phyloP scores from a whole-genome alignment of 805 yeast species.

The Saturnispora ahearnii region DNA sequence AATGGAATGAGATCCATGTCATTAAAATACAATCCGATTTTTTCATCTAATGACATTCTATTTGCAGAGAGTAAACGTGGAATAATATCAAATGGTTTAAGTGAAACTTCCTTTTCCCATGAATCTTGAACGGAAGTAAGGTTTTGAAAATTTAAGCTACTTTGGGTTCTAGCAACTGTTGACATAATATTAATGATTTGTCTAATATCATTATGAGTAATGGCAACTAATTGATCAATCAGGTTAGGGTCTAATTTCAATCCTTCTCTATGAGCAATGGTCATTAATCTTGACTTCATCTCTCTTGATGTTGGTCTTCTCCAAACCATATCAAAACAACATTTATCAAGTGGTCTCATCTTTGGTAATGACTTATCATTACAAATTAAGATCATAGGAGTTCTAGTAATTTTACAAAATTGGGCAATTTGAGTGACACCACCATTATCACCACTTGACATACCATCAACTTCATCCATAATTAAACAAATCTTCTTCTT shows the following conservation, averaged over 20 bases:
- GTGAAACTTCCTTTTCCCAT: conserved; percentile 85
- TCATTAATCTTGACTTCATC: conserved; percentile 75
- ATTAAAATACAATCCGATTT: conserved; percentile 82
- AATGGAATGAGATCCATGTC: conserved; percentile 92
- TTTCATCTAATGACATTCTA: conserved; percentile 60
- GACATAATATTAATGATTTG: conserved; percentile 87
- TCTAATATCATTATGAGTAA: conserved; percentile 86
- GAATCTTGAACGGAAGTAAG: conserved; percentile 51
- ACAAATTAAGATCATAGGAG: conserved; percentile 89
- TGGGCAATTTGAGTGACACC: conserved; percentile 93
- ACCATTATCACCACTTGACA: conserved; percentile 98
- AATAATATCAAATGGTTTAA: conserved; percentile 88
- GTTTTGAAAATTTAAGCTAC: conserved; percentile 51
- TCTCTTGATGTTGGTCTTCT: conserved; percentile 81
- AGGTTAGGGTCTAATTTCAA: conserved; percentile 71
- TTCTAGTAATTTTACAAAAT: conserved; percentile 73
- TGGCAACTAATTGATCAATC: conserved; percentile 73
- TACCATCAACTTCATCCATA: conserved; percentile 99
- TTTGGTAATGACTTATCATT: conserved; percentile 89
- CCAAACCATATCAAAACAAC: conserved; percentile 71
- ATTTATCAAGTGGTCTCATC: conserved; percentile 91
- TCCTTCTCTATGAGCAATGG: conserved; percentile 81
- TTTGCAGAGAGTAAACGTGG: conserved; percentile 56
- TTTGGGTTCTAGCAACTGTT: conserved; percentile 70
- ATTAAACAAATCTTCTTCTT: conserved; percentile 64